Evolutionary conservation across 2,329 filamentous ascomycete genomes (phyloP), one percentile per base, ranked within the genome.

Genomic region (Exophiala spinifera): DNA sequence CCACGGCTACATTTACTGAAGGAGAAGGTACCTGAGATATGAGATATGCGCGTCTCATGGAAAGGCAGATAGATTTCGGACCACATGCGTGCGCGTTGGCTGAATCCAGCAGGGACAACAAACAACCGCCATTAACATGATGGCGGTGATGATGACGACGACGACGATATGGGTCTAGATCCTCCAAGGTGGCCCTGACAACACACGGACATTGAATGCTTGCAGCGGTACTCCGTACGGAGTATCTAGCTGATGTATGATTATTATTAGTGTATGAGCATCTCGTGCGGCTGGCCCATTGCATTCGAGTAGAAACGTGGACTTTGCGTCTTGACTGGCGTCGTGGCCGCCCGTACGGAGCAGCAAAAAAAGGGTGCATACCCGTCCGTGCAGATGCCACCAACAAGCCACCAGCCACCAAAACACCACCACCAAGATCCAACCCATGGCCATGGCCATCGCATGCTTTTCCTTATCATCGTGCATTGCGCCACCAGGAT

Each of bases 1-100:
- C 36, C 40, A 51, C 11, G 53, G 54, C 10, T 64, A 65, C 50
- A 46, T 61, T n/a, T 65, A 64, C 51, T 64, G 50, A 56, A 15
- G 28, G 8, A 6, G 28, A 11, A 11, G 10, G 10, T 31, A 6
- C 6, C 10, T 31, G 8, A 11, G 28, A 31, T 5, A 10, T 31
- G 8, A 11, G 28, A 31, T 5, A 10, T 31, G 28, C 28, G 4
- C 11, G 11, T 31, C 11, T 10, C 28, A 10, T 31, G 11, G 6
- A 31, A 31, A 11, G 28, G 28, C 11, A 31, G 10, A 31, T 31
- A 10, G 28, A 6, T 11, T 7, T 6, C 28, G 6, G 28, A 10
- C 6, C 19, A 42, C 21, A 21, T 20, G 25, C 11, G 33, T n/a
- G 15, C 19, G 11, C 19, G 23, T 17, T 6, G 13, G 7, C 14